Conservation (phyloP, 2,329 filamentous ascomycete genomes). For the Cladophialophora yegresii region DNA sequence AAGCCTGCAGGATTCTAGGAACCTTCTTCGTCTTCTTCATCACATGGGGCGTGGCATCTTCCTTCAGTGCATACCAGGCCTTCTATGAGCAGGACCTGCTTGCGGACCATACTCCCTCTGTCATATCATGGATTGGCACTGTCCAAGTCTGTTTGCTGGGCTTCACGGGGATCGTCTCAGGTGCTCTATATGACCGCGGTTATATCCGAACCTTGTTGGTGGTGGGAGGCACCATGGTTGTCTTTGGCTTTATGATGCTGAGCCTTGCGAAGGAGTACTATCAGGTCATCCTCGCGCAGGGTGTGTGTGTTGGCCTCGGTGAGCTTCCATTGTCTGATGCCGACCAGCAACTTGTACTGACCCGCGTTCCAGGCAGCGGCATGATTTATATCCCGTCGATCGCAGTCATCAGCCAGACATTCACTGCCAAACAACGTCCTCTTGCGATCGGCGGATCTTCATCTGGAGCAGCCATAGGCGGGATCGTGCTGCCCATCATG, state of each 20-base stretch:
- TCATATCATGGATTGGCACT: constrained; percentile 55
- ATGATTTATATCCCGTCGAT: constrained; percentile 51
- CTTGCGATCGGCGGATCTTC: constrained; percentile 30
- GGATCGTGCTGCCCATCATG: constrained; percentile 40
- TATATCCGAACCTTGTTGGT: constrained; percentile 40
- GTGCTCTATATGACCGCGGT: constrained; percentile 48
- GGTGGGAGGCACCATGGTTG: constrained; percentile 34
- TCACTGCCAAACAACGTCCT: constrained; percentile 43
- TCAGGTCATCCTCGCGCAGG: constrained; percentile 59
- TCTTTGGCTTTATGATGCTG: constrained; percentile 45
- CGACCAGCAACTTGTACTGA: constrained; percentile 38
- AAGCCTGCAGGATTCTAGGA: constrained; percentile 79
- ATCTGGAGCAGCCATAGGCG: constrained; percentile 28
- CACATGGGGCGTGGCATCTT: constrained; percentile 34
- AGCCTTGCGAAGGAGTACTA: constrained; percentile 51
- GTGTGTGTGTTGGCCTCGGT: constrained; percentile 56
- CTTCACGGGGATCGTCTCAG: constrained; percentile 47
- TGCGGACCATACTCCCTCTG: constrained; percentile 41
- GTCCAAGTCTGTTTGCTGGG: constrained; percentile 51
- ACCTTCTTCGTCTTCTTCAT: constrained; percentile 64
- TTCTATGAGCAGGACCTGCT: constrained; percentile 37
- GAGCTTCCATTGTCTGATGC: constrained; percentile 39
- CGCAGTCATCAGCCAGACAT: constrained; percentile 56
- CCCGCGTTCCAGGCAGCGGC: constrained; percentile 43
- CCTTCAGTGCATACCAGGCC: constrained; percentile 38